Evolutionary conservation across 768 basidiomycete genomes (phyloP), one percentile per base, ranked within the genome.

Genomic region (Hygrocybe coccinea): DNA sequence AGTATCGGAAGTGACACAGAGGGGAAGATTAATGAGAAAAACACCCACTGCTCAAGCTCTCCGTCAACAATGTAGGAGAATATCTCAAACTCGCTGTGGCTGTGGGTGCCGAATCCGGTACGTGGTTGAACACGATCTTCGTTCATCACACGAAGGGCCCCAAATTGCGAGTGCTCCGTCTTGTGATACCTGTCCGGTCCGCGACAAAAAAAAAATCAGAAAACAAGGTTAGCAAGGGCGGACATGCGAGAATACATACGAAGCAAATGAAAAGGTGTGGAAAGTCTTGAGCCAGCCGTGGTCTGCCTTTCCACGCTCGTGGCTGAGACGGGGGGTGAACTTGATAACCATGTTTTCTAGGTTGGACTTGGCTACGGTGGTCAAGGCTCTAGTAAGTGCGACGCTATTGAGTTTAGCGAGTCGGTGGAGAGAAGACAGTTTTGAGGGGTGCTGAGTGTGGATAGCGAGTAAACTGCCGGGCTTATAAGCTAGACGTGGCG

Each of bases 271-370:
- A 66, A 93, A 94, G 0, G 90, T 88, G 62, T 92, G 86, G 76
- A 89, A 89, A 0, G 88, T 85, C 76, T 91, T 92, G 52, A 94
- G 74, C 91, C 91, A 94, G 22, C 81, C 87, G 60, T 91, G 89
- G 64, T 93, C 82, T 6, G 86, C 87, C 47, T 86, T 72, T 2
- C 87, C 89, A 17, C 89, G 78, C 19, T 84, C 79, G 46, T 83
- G 66, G 58, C 83, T 89, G 48, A 69, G 76, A 53, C 89, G 80
- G 14, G 78, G 76, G 45, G 74, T 48, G 51, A 86, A 75, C 47
- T 73, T 73, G 60, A 76, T 66, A 5, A 14, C 52, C 8, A 51
- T 51, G 11, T 11, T 9, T 3, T 14, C 5, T 22, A 34, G 15
- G 15, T 36, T 29, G 7, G 25, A 5, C 29, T 24, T 49, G 33